Conservation (phyloP, 306 rosid species). For the Spatholobus suberectus region DNA sequence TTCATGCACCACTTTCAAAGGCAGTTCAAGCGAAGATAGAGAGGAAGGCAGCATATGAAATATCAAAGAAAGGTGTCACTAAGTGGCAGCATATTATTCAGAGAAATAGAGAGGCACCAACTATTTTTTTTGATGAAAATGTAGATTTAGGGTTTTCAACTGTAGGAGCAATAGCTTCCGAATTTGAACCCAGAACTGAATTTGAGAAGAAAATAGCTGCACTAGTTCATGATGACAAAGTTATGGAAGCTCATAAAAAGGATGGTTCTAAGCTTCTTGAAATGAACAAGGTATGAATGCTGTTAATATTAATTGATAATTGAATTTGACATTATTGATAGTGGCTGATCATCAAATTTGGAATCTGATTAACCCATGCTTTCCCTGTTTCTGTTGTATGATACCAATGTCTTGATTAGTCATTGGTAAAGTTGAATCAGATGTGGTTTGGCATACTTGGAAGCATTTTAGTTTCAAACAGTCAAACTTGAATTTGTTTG, state of each 20-base stretch:
- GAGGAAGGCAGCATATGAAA: constrained; percentile 68
- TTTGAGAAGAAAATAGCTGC: constrained; percentile 90
- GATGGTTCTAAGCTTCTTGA: constrained; percentile 93
- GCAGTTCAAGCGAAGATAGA: constrained; percentile 68
- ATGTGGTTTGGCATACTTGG: neutral
- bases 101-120: constrained; percentile 83
- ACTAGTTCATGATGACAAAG: constrained; percentile 54
- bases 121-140: constrained; percentile 67
- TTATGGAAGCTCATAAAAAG: constrained; percentile 78
- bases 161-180: constrained; percentile 91
- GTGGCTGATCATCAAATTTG: neutral
- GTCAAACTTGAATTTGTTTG: constrained; percentile 19
- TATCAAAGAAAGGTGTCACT: constrained; percentile 61
- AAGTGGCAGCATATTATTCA: constrained; percentile 83
- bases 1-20: constrained; percentile 72
- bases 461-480: constrained; percentile 13
- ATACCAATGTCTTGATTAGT: neutral
- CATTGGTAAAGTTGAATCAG: neutral
- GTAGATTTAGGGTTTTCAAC: constrained; percentile 75
- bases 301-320: neutral
- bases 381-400: constrained; percentile 11
- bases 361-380: constrained; percentile 3
- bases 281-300: constrained; percentile 66
- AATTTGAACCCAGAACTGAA: constrained; percentile 84
- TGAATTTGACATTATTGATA: neutral